These are phyloP conservation scores for Cochliopodium minus DNA, from an alignment of 208 protist genomes.

Conservation along the genomic window DNA sequence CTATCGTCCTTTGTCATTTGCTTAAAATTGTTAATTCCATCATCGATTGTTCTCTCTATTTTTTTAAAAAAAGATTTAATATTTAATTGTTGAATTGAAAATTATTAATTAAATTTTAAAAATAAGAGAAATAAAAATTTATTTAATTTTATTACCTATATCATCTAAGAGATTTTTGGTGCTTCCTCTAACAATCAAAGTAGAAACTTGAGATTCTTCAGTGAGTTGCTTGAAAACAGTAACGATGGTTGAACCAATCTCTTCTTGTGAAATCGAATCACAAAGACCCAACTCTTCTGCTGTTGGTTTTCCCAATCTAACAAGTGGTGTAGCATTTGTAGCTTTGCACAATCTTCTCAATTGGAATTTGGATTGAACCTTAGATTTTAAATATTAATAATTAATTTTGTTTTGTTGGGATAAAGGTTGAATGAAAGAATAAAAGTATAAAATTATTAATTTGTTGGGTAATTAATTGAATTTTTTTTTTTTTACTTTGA, in stretches of 20 bases:
- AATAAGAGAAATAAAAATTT: too few species aligned
- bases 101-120: too few species aligned
- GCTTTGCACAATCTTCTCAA: slow-evolving; percentile 86
- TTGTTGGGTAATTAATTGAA: neutral
- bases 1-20: slow-evolving; percentile 69
- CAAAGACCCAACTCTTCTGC: slow-evolving; percentile 85
- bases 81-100: too few species aligned
- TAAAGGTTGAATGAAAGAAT: neutral
- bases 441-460: neutral
- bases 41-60: slow-evolving; percentile 79
- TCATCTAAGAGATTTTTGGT: slow-evolving; percentile 95
- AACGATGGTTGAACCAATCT: slow-evolving; percentile 83
- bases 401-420: neutral
- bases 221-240: slow-evolving; percentile 74
- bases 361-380: slow-evolving; percentile 91
- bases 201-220: slow-evolving; percentile 66
- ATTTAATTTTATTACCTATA: slow-evolving; percentile 57
- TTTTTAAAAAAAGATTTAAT: slow-evolving; percentile 18
- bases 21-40: slow-evolving; percentile 95
- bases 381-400: neutral
- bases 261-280: slow-evolving; percentile 69
- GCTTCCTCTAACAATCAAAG: slow-evolving; percentile 92
- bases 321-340: slow-evolving; percentile 74
- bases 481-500: slow-evolving; percentile 59
- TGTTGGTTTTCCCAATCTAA: slow-evolving; percentile 63